Base-by-base conservation (phyloP, 805 yeast genomes). In the Metschnikowia vanudenii region DNA sequence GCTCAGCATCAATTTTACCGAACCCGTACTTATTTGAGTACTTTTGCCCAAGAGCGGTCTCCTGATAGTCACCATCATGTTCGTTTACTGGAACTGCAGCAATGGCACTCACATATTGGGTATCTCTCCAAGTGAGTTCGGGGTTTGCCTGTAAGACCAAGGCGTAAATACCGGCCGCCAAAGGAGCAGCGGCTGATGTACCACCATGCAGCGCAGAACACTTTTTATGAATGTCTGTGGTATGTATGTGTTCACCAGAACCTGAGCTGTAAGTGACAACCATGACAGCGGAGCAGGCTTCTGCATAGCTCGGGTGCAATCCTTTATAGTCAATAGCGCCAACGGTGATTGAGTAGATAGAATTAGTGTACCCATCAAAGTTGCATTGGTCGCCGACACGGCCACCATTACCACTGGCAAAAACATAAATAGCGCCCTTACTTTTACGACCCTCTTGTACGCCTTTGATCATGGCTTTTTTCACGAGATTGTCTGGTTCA, bases 121-220 rank as follows among this genome's bases (percentile, higher is more conserved):
- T 75, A 62, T 94, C 99, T 62, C 99, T 79, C 99, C 99, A 94
- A 0, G 97, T 87, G 45, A 94, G 76, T 4, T 84, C 76, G 1
- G 97, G 96, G 54, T 96, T 86, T 3, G 85, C 90, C 56, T 84
- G 82, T 41, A 94, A 71, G 2, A 88, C 88, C 43, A 94, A 71
- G 0, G 97, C 80, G 62, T 87, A 89, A 1, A 94, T 77, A n/a
- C 98, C 99, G 0, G 98, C 97, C 0, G 97, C 98, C 46, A 94
- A 74, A 0, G 99, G 99, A 0, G 99, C 99, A 13, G 99, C 97
- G 0, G 99, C 99, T 18, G 98, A 92, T 0, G 99, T 94, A 17
- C 99, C 99, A 10, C 97, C 97, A 64, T 94, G 99, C 20, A 56
- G 64, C 32, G 75, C 75, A 1, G 95, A 71, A 65, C 99, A 94